Percentiles rank a stretch among this genome's conserved stretches.
Evolutionary conservation across 495 filamentous ascomycete genomes (phyloP).

Genomic region (Usnea hakonensis): DNA sequence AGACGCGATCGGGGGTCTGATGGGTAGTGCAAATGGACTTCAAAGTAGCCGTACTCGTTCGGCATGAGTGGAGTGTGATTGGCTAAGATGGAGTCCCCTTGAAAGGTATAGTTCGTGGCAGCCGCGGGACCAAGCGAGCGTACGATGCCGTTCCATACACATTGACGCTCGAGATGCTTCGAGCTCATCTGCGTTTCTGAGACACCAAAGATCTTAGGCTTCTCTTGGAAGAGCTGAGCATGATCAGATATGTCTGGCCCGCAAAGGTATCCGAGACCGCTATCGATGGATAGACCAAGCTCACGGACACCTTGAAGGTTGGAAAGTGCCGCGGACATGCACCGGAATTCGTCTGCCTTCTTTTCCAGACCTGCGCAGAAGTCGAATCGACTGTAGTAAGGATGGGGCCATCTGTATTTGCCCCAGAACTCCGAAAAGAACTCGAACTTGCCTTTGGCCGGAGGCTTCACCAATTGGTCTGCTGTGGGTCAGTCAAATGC

Average conservation of each 20-base stretch:
- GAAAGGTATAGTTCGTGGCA: not conserved
- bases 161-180: constrained; percentile 1
- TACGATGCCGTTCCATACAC: constrained; percentile 12
- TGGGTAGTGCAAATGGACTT: not conserved
- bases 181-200: not conserved
- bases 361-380: constrained; percentile 42
- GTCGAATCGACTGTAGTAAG: constrained; percentile 42
- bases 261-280: constrained; percentile 48
- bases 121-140: not conserved
- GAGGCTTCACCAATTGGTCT: constrained; percentile 13
- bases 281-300: constrained; percentile 48
- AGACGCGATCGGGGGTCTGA: not conserved
- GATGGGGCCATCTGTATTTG: constrained; percentile 43
- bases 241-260: constrained; percentile 35
- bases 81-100: not conserved
- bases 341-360: constrained; percentile 44
- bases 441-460: constrained; percentile 35
- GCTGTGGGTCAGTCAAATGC: not conserved
- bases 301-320: constrained; percentile 36
- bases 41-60: not conserved
- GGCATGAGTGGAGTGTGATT: not conserved
- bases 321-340: constrained; percentile 42
- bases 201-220: constrained; percentile 20
- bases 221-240: constrained; percentile 18
- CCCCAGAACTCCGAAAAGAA: constrained; percentile 42